Base-by-base conservation (phyloP, 2,329 filamentous ascomycete genomes). In the Hypoxylon sp. region DNA sequence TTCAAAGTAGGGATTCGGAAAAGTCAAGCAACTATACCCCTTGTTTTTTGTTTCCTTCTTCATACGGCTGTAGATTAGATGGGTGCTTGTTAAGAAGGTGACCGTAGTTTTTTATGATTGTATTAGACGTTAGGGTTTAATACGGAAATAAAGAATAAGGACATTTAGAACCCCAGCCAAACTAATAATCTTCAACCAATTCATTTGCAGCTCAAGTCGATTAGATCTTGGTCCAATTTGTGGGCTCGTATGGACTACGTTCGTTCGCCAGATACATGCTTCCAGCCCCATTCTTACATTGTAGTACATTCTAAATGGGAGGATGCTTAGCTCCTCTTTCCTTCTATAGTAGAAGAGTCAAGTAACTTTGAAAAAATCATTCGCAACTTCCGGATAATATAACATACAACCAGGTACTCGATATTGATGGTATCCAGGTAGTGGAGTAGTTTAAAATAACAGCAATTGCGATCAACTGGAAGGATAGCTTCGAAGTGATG, bases 21-120 rank as follows among this genome's bases (percentile, higher is more conserved):
- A 46, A 22, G 10, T 10, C 4, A 31, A 19, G 11, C 3, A 37
- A 17, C 48, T 37, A 57, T 57, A 57, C 54, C 54, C 54, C 42
- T 35, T 57, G 44, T 33, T 29, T 29, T 42, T 17, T 24, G 48
- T 24, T 33, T 19, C 19, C 33, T 17, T 19, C 9, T 9, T 35
- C 26, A 17, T 37, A 17, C 42, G 26, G 11, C 13, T 31, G 10
- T 11, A 3, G 29, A 26, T 33, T 33, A 33, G 53, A 22, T 31
- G 9, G n/a, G 26, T 14, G 22, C 10, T 44, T 2, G 3, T 3
- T 10, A 22, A 39, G 17, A 14, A 2, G 9, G 17, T 39, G 22
- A 8, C 33, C 22, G n/a, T 6, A 9, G 17, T 11, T 11, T 2
- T 2, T 44, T 3, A 6, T 44, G 19, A 10, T 22, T 22, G 11